phyloP scores from a whole-genome alignment of 495 filamentous ascomycete genomes.

The Aspergillus sclerotiicarbonarius region DNA sequence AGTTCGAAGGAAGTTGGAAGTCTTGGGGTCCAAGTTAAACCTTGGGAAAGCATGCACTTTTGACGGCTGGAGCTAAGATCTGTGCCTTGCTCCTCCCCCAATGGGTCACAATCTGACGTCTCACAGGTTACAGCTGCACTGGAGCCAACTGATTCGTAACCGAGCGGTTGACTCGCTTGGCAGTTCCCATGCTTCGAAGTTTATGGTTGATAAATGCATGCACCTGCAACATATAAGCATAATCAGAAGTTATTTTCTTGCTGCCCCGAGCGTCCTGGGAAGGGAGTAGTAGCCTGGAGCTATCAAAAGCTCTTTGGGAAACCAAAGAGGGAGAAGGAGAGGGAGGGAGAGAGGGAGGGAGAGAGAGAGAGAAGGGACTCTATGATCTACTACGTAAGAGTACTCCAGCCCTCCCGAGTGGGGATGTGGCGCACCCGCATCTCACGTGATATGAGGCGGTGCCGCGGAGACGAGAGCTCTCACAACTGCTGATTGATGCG shows the following conservation, averaged over 20 bases:
- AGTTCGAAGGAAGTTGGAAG: slow-evolving; percentile 2
- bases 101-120: slow-evolving; percentile 16
- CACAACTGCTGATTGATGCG: too few relatives aligned
- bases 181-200: slow-evolving; percentile 7
- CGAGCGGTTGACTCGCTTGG: not conserved
- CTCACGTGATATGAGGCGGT: too few relatives aligned
- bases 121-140: slow-evolving; percentile 12
- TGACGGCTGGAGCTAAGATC: slow-evolving; percentile 10
- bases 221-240: not conserved
- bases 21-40: not conserved
- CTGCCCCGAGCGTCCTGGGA: not conserved
- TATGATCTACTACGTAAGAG: too few relatives aligned
- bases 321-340: not conserved
- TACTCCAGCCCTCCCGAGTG: too few relatives aligned
- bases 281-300: not conserved
- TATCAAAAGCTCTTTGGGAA: too few relatives aligned
- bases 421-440: too few relatives aligned
- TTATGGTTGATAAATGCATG: slow-evolving; percentile 16
- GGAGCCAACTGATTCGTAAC: slow-evolving; percentile 2
- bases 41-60: not conserved
- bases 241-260: not conserved
- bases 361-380: too few relatives aligned
- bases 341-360: not conserved
- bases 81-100: slow-evolving; percentile 10
- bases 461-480: too few relatives aligned